These are phyloP conservation scores for Epichloe baconii DNA, from an alignment of 2,329 filamentous ascomycete species.

Conservation along the genomic window DNA sequence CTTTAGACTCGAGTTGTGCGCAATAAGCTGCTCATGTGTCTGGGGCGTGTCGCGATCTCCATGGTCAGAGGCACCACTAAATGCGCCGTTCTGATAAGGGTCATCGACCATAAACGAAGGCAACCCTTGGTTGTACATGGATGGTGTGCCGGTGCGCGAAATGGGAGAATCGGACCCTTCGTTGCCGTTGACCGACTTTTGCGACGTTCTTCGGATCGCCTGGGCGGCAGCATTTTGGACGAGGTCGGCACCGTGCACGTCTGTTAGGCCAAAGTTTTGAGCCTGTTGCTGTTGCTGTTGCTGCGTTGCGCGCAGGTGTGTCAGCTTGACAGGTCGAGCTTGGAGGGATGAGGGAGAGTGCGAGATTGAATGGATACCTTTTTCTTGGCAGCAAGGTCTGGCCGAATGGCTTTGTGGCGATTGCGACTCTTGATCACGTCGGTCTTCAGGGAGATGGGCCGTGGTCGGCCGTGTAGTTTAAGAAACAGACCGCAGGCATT, in stretches of 20 bases:
- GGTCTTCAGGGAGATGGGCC: slow-evolving; percentile 93
- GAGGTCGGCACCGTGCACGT: slow-evolving; percentile 46
- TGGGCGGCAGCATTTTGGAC: slow-evolving; percentile 38
- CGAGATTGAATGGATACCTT: slow-evolving; percentile 47
- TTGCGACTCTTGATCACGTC: slow-evolving; percentile 99
- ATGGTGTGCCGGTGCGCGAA: slow-evolving; percentile 67
- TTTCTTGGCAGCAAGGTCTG: slow-evolving; percentile 67
- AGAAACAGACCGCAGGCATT: slow-evolving; percentile 97
- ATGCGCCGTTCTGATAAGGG: slow-evolving; percentile 41
- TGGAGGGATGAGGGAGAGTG: neutral
- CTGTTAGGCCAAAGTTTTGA: slow-evolving; percentile 26
- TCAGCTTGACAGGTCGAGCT: neutral
- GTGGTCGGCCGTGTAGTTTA: slow-evolving; percentile 85
- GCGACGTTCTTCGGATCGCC: slow-evolving; percentile 46
- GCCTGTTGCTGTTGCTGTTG: slow-evolving; percentile 26
- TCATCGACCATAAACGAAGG: slow-evolving; percentile 69
- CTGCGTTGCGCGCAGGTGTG: slow-evolving; percentile 5
- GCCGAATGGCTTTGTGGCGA: slow-evolving; percentile 76
- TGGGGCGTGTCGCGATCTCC: slow-evolving; percentile 58
- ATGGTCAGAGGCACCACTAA: slow-evolving; percentile 26
- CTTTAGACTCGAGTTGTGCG: slow-evolving; percentile 76
- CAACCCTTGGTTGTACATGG: slow-evolving; percentile 60
- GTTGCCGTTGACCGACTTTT: slow-evolving; percentile 59
- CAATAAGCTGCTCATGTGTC: slow-evolving; percentile 67
- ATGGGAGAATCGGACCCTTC: slow-evolving; percentile 68